Conservation (phyloP, 768 basidiomycete species). For the Serendipita indica region DNA sequence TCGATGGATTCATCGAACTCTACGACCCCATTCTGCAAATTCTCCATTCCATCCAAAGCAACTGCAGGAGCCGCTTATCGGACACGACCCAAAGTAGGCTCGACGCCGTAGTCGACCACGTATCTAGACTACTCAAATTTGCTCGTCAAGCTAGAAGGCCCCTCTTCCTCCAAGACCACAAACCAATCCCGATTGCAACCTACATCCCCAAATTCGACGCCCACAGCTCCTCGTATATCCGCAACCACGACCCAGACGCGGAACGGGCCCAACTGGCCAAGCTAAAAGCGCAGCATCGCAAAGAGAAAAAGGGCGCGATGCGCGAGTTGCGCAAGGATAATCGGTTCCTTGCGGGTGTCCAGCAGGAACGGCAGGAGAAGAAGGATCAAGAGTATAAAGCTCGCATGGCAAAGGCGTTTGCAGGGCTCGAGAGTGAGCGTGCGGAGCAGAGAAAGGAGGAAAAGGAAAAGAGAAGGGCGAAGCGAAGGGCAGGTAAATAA, state of each 20-base stretch:
- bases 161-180: slow-evolving; percentile 78
- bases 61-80: slow-evolving; percentile 28
- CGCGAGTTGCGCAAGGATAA: slow-evolving; percentile 92
- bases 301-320: slow-evolving; percentile 94
- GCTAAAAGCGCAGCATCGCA: slow-evolving; percentile 75
- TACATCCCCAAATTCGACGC: slow-evolving; percentile 81
- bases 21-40: slow-evolving; percentile 52
- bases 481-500: slow-evolving; percentile 61
- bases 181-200: slow-evolving; percentile 87
- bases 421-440: slow-evolving; percentile 67
- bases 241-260: slow-evolving; percentile 77
- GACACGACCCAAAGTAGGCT: slow-evolving; percentile 40
- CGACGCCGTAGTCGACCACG: slow-evolving; percentile 32
- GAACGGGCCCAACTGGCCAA: slow-evolving; percentile 80
- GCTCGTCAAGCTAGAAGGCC: slow-evolving; percentile 58
- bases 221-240: slow-evolving; percentile 52
- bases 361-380: slow-evolving; percentile 68
- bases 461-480: slow-evolving; percentile 62
- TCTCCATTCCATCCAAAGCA: slow-evolving; percentile 36
- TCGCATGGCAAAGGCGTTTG: slow-evolving; percentile 70
- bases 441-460: slow-evolving; percentile 92
- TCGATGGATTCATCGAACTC: slow-evolving; percentile 76
- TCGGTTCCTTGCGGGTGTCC: slow-evolving; percentile 77
- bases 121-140: slow-evolving; percentile 57
- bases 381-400: slow-evolving; percentile 72